Evolutionary conservation across 2,329 filamentous ascomycete species (phyloP).

Genomic region (Dichotomopilus funicola): DNA sequence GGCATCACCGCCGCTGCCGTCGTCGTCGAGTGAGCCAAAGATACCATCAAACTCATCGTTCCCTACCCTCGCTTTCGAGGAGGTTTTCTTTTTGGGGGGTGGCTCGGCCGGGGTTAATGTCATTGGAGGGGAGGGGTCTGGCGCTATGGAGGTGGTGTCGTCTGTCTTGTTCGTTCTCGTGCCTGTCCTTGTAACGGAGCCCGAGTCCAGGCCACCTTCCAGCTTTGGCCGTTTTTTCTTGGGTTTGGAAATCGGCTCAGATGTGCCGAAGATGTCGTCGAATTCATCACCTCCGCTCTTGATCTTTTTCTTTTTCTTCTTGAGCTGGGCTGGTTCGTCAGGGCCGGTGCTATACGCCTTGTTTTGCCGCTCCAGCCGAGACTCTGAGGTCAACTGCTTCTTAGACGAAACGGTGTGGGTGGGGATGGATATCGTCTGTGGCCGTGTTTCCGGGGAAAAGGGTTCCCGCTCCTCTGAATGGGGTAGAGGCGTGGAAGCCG

Average conservation of each 20-base stretch:
- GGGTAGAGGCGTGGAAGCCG: conserved; percentile 35
- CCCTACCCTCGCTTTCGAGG: not conserved
- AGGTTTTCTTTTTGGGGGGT: not conserved
- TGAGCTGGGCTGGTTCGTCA: not conserved
- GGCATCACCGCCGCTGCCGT: not conserved
- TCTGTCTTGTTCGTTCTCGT: not conserved
- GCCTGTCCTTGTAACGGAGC: not conserved
- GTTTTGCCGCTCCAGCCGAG: too few species aligned
- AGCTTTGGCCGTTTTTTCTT: not conserved
- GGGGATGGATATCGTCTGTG: conserved; percentile 3
- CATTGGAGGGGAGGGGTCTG: not conserved
- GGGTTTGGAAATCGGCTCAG: not conserved
- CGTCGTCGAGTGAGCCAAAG: not conserved
- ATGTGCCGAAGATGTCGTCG: conserved; percentile 15
- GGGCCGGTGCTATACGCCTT: not conserved
- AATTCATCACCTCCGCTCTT: conserved; percentile 8
- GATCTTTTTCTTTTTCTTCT: conserved; percentile 1
- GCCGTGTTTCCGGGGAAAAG: not conserved
- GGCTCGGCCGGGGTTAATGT: not conserved
- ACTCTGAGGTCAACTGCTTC: too few species aligned
- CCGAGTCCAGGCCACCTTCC: too few species aligned
- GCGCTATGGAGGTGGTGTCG: not conserved
- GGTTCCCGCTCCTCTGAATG: not conserved
- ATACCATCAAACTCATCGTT: not conserved
- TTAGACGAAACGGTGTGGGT: conserved; percentile 26